Base-by-base conservation (phyloP, 208 protist genomes). In the Acanthamoeba comandoni region DNA sequence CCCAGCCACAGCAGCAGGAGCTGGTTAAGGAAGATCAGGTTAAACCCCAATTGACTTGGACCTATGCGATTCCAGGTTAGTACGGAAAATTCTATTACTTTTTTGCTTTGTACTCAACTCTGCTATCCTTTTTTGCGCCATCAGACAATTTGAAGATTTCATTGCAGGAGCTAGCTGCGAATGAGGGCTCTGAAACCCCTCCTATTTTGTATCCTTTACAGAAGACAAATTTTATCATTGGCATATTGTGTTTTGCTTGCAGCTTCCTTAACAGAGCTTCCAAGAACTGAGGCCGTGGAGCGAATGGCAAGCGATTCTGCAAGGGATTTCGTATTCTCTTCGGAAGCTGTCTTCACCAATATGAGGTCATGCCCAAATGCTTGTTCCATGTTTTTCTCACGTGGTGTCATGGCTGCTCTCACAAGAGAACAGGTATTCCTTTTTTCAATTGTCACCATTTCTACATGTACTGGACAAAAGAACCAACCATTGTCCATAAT, bases 281-380 rank as follows among this genome's bases (percentile, higher is more conserved):
- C 55, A 15, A 84, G 73, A 15, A 64, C 73, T 13, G 73, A 84
- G 4, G 49, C 57, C 2, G 73, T 84, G 22, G 15, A 64, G 49
- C 49, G n/a, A 12, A 84, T 84, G 73, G 73, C 57, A 48, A 84
- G 73, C 51, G 73, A 84, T 22, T 4, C 13, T 26, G 73, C 73
- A 24, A 19, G 73, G 17, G 24, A 60, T 13, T 84, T 35, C 43
- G 2, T 4, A 13, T 84, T 84, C 51, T 22, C 73, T 48, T 15
- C 29, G 17, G 73, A 84, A 12, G 22, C 35, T 12, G 39, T 84
- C 0, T 84, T 84, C 26, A 53, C 9, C 2, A 53, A 84, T 35
- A 84, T 84, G 73, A 48, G 73, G 5, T 48, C 43, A 15, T 24
- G 62, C 49, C 73, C 73, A 3, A 7, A n/a, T 4, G 73, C 73